These are phyloP conservation scores for Thielaviopsis punctulata DNA, from an alignment of 2,329 filamentous ascomycete genomes.

Conservation along the genomic window DNA sequence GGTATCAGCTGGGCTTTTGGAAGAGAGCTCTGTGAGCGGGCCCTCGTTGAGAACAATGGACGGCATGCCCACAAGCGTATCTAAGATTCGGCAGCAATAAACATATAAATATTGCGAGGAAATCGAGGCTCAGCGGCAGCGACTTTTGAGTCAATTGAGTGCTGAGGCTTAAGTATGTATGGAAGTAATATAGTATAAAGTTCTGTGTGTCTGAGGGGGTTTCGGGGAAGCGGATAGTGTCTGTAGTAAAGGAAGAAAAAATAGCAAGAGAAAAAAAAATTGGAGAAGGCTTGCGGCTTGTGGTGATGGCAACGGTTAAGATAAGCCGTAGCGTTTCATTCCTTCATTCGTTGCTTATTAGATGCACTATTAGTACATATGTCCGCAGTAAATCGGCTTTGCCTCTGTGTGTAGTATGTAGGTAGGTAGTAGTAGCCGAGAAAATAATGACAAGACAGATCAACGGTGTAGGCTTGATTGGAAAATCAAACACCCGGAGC, in stretches of 20 bases:
- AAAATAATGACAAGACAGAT: not conserved
- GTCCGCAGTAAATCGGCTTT: not conserved
- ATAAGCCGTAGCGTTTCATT: not conserved
- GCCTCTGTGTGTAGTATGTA: not conserved
- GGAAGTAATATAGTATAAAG: not conserved
- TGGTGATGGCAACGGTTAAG: not conserved
- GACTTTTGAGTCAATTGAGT: not conserved
- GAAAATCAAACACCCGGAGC: not conserved
- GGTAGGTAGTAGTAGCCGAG: not conserved
- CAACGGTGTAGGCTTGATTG: too few species aligned
- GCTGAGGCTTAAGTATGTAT: not conserved
- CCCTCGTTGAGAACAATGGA: conserved; percentile 5
- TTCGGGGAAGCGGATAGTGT: conserved; percentile 6
- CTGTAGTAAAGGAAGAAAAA: not conserved
- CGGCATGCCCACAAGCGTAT: conserved; percentile 2
- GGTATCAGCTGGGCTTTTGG: conserved; percentile 14
- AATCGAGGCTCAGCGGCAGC: not conserved
- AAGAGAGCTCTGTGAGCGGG: conserved; percentile 4
- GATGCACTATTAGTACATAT: too few species aligned
- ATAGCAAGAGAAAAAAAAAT: not conserved
- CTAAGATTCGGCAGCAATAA: not conserved
- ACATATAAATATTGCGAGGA: not conserved
- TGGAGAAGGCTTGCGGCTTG: conserved; percentile 2
- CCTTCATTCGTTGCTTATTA: too few species aligned
- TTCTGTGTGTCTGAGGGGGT: not conserved